Evolutionary conservation across 305 asterid genomes (phyloP), one percentile per base, ranked within the genome.

Genomic region (Fraxinus xanthoxyloides): DNA sequence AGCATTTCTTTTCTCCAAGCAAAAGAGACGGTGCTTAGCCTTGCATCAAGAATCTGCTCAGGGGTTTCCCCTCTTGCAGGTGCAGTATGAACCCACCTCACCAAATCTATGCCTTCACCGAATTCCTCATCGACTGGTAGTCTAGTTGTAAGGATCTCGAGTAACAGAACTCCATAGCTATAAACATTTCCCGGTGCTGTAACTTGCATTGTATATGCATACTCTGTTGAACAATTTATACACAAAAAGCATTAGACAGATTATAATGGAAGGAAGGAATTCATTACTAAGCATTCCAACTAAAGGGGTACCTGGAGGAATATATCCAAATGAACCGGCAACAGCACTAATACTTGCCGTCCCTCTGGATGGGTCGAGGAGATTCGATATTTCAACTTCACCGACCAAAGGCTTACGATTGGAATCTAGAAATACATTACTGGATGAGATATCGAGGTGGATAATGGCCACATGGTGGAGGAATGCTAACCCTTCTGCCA

Each of bases 141-240:
- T 76, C 86, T 89, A 2, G 92, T 92, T 5, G 99, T 93, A 36
- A 96, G 97, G 81, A 96, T 93, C 93, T 96, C 99, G 3, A 96
- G 95, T 88, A 96, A 82, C 54, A 96, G 90, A 7, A 96, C 99
- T 32, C 99, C 99, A 28, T 92, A 96, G 90, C 99, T 94, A 63
- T 96, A 96, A 2, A 96, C 98, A 46, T 96, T 96, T 8, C 99
- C 99, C 0, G 99, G 97, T 24, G 97, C 98, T 7, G 99, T 96
- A 23, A 96, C 98, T 93, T 92, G 99, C 99, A 96, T 96, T 8
- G 99, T 96, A 56, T 96, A 96, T 7, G 99, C 99, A 80, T 96
- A 96, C 85, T 96, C 99, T 96, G 93, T 51, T 15, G 26, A 46
- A 46, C 56, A 46, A 46, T n/a, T 46, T 46, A 46, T 9, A 67